Conservation (phyloP, 345 rosid genomes). For the Lepidium sativum region DNA sequence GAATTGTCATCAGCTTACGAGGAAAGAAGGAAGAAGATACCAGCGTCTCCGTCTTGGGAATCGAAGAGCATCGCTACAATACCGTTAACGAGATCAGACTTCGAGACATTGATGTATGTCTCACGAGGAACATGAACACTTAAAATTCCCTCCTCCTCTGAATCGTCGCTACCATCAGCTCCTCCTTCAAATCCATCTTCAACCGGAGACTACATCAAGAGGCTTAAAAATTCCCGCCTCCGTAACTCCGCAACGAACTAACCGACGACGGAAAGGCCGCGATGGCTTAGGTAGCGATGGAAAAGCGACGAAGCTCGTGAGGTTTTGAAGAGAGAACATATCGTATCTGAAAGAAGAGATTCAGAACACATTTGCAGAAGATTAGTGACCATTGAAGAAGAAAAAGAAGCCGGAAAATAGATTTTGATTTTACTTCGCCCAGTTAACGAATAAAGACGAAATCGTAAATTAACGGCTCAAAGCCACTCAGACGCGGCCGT, state of each 20-base stretch:
- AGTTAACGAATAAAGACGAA: conserved; percentile 20
- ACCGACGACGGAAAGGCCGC: conserved; percentile 3
- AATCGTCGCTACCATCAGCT: conserved; percentile 13
- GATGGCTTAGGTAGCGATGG: conserved; percentile 8
- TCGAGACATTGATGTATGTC: conserved; percentile 62
- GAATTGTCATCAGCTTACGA: conserved; percentile 38
- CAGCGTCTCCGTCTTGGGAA: conserved; percentile 39
- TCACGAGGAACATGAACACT: conserved; percentile 68
- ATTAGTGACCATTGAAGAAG: conserved; percentile 25
- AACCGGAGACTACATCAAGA: conserved; percentile 2
- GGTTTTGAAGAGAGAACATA: conserved; percentile 37
- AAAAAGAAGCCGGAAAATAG: not conserved
- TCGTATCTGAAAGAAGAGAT: not conserved
- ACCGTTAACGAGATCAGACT: conserved; percentile 64
- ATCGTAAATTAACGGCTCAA: conserved; percentile 34
- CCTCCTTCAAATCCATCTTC: conserved; percentile 12
- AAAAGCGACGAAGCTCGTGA: conserved; percentile 31
- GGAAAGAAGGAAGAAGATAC: conserved; percentile 53
- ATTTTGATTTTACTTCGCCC: conserved; percentile 11
- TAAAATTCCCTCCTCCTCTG: conserved; percentile 45
- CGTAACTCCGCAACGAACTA: conserved; percentile 14
- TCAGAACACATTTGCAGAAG: conserved; percentile 17
- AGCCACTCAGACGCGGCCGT: conserved; percentile 20
- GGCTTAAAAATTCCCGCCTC: conserved; percentile 11
- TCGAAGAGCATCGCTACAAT: conserved; percentile 41